Evolutionary conservation across 2,329 filamentous ascomycete species (phyloP).

Genomic region (Botryotinia convoluta): DNA sequence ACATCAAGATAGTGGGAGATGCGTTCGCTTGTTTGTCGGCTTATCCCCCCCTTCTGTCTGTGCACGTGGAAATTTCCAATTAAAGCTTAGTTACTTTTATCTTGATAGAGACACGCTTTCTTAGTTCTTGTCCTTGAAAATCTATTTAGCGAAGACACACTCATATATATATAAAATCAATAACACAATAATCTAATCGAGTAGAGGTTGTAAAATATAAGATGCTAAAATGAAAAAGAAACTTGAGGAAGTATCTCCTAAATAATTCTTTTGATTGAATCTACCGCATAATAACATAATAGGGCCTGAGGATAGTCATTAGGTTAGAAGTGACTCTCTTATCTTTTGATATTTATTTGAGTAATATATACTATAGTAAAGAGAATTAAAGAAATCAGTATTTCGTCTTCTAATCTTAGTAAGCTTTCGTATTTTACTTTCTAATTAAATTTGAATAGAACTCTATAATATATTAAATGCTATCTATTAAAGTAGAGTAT

Average conservation of each 20-base stretch:
- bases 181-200: neutral
- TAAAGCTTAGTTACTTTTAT: neutral
- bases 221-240: neutral
- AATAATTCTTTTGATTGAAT: neutral
- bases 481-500: neutral
- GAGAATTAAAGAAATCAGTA: neutral
- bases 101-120: neutral
- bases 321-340: neutral
- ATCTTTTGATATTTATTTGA: neutral
- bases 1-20: neutral
- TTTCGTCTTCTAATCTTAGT: neutral
- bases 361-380: fast-evolving
- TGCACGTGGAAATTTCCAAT: neutral
- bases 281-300: neutral
- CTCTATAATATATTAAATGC: neutral
- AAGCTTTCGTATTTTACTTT: neutral
- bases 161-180: neutral
- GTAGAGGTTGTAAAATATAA: neutral
- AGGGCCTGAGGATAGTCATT: fast-evolving
- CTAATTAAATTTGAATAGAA: neutral
- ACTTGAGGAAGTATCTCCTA: neutral
- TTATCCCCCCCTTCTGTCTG: neutral
- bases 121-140: neutral
- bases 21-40: neutral
- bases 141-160: neutral